Base-by-base conservation (phyloP, 352 stramenopile species). In the Phytopythium mirpurense region DNA sequence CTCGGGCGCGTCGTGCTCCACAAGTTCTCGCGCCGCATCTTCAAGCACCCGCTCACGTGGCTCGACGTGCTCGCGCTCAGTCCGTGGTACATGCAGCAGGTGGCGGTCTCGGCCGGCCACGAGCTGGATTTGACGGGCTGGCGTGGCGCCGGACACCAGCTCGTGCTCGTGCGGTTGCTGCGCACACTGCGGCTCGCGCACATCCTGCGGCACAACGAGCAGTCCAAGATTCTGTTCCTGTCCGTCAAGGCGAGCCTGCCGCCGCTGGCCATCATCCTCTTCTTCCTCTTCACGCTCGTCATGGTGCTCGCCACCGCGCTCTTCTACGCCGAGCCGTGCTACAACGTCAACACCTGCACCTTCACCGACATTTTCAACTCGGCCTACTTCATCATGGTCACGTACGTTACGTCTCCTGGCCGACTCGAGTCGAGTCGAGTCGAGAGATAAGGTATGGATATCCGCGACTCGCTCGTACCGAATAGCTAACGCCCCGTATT, bases 331-430 rank as follows among this genome's bases (percentile, higher is more conserved):
- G 74, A 92, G 53, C 82, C 78, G 15, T 92, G 82, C 46, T 89
- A 89, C 47, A 80, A 89, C 44, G 54, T 89, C 32, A 67, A 77
- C 32, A 90, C 79, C 14, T 92, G 82, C 56, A 66, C 71, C 19
- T 93, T 93, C 54, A 91, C 79, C 16, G 83, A 90, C 57, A 88
- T 90, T 34, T 89, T 90, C 63, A 93, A 93, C 56, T 72, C 83
- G 14, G 78, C 68, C 1, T 93, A 93, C 44, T 93, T 90, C 60
- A 76, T 89, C 53, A 87, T 93, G 74, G 68, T 90, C 58, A 89
- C 83, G 82, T 92, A 85, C 42, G 67, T 82, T 43, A n/a, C n/a
- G n/a, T n/a, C n/a, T n/a, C n/a, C n/a, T n/a, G n/a, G n/a, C n/a
- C n/a, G n/a, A n/a, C n/a, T n/a, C n/a, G n/a, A n/a, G n/a, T n/a